phyloP scores from a whole-genome alignment of 2,329 filamentous ascomycete genomes.

The Dryadomyces quercivorus region DNA sequence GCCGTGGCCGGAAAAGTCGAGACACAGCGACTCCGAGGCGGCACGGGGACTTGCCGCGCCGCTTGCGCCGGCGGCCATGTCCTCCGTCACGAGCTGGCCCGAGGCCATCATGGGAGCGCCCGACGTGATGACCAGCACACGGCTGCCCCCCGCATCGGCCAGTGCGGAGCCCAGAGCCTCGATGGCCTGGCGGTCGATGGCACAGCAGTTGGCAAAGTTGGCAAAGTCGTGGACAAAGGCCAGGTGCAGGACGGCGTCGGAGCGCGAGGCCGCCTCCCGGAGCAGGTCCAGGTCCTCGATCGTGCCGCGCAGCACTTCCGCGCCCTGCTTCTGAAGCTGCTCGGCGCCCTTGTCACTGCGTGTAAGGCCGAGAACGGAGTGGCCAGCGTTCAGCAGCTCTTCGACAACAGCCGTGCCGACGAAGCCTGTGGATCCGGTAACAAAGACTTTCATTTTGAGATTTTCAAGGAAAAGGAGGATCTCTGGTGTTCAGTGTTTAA shows the following conservation, averaged over 20 bases:
- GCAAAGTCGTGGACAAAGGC: constrained; percentile 29
- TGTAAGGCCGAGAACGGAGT: constrained; percentile 27
- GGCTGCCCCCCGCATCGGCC: constrained; percentile 13
- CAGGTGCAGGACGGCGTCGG: constrained; percentile 27
- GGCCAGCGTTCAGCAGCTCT: constrained; percentile 24
- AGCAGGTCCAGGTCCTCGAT: constrained; percentile 23
- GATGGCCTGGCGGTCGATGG: constrained; percentile 22
- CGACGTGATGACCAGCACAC: constrained; percentile 23
- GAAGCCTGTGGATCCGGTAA: constrained; percentile 31
- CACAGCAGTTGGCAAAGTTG: constrained; percentile 16
- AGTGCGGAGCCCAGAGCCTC: constrained; percentile 22
- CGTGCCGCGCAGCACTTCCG: constrained; percentile 19
- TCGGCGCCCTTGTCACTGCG: constrained; percentile 20
- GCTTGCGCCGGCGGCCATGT: constrained; percentile 12
- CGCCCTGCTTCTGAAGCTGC: constrained; percentile 20
- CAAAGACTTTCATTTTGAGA: constrained; percentile 22
- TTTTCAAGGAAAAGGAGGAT: background rate
- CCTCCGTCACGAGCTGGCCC: constrained; percentile 16
- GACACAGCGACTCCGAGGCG: constrained; percentile 15
- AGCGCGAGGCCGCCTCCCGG: constrained; percentile 17
- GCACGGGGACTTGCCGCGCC: constrained; percentile 7
- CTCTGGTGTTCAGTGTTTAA: background rate
- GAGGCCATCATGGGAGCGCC: constrained; percentile 20
- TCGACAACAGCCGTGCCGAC: constrained; percentile 26
- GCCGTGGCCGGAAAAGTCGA: constrained; percentile 16